Conservation (phyloP, 2,329 filamentous ascomycete genomes). For the Calonectria hawksworthii region DNA sequence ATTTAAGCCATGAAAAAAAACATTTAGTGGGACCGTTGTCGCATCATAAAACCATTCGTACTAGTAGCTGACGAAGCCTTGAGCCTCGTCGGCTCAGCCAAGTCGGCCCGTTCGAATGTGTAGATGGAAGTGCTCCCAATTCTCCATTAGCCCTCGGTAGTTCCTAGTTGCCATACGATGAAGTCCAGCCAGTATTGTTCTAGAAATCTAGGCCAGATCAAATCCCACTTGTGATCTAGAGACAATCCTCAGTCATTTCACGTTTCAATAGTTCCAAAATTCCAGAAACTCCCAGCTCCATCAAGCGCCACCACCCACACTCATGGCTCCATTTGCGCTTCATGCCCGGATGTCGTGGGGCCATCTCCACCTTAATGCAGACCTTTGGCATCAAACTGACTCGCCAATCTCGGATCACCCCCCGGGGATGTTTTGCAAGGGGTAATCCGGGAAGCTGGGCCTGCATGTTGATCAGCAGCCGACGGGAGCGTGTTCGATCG, state of each 20-base stretch:
- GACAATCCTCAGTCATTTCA: background rate
- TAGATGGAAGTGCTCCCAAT: background rate
- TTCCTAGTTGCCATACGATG: background rate
- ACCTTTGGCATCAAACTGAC: slow-evolving; percentile 18
- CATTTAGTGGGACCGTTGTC: slow-evolving; percentile 15
- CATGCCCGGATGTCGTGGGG: slow-evolving; percentile 21
- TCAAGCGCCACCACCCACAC: slow-evolving; percentile 4
- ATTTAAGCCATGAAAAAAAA: slow-evolving; percentile 9
- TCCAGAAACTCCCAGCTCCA: background rate
- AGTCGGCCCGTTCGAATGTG: background rate
- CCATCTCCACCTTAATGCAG: slow-evolving; percentile 21
- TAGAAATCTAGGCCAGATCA: background rate
- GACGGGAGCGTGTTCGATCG: slow-evolving; percentile 4
- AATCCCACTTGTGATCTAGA: too few relatives aligned
- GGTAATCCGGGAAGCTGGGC: background rate
- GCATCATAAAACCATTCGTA: background rate
- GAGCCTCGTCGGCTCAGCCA: background rate
- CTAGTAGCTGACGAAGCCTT: slow-evolving; percentile 12
- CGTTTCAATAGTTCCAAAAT: slow-evolving; percentile 5
- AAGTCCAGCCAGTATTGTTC: background rate
- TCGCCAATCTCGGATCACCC: slow-evolving; percentile 16
- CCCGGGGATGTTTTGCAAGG: slow-evolving; percentile 5
- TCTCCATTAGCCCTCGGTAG: background rate
- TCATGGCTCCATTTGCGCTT: slow-evolving; percentile 19
- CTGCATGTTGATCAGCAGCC: background rate